These are phyloP conservation scores for Coccomyxa subellipsoidea DNA, from an alignment of 163 green algal genomes.

Conservation along the genomic window DNA sequence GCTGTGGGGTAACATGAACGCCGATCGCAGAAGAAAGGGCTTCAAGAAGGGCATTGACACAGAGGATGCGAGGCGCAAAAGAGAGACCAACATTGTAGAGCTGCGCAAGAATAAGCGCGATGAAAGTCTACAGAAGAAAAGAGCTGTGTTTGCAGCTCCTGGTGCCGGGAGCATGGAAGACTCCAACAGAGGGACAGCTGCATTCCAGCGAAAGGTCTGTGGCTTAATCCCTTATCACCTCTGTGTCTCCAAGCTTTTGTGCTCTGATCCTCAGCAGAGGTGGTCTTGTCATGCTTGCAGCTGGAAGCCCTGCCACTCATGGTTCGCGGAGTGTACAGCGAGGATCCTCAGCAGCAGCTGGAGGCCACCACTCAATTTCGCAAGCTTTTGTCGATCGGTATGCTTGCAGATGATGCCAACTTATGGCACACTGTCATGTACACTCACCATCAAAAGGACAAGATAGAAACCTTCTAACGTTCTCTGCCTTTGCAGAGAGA, in stretches of 20 bases:
- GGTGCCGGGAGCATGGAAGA: conserved; percentile 26
- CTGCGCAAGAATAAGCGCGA: conserved; percentile 96
- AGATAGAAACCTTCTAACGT: not conserved
- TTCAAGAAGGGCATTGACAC: conserved; percentile 90
- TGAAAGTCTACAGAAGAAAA: conserved; percentile 95
- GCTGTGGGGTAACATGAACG: not conserved
- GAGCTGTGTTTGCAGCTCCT: not conserved
- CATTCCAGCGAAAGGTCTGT: conserved; percentile 57
- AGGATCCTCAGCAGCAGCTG: conserved; percentile 83
- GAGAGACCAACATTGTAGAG: conserved; percentile 95
- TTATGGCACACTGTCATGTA: not conserved
- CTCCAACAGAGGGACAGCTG: conserved; percentile 30
- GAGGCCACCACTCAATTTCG: conserved; percentile 95
- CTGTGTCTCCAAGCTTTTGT: not conserved
- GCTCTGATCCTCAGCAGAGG: not conserved
- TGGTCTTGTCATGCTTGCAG: conserved; percentile 43
- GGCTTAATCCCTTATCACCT: not conserved
- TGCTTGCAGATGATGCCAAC: conserved; percentile 1
- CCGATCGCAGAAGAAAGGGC: conserved; percentile 51
- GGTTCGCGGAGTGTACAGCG: conserved; percentile 82
- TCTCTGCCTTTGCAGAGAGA: conserved; percentile 44
- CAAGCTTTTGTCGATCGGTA: conserved; percentile 96
- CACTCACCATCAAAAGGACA: not conserved
- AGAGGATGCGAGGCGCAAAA: conserved; percentile 91
- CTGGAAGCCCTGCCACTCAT: conserved; percentile 90